Percentiles rank a stretch among this genome's conserved stretches.
These are phyloP conservation scores for Spergularia azorica DNA, from an alignment of 179 eudicot species.

Conservation along the genomic window DNA sequence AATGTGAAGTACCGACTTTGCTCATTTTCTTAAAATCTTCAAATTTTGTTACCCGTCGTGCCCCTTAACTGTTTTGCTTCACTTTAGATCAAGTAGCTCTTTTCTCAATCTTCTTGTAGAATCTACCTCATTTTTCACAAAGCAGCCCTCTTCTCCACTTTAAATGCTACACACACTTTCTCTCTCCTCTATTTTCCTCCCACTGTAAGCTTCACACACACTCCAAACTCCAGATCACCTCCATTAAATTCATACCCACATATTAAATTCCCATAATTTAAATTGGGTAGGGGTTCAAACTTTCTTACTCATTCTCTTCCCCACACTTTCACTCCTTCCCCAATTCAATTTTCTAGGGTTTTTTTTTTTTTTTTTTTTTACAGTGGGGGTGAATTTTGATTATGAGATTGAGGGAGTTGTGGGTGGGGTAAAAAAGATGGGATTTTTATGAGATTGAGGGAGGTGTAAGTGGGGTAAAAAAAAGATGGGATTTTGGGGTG, in stretches of 20 bases:
- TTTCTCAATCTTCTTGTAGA: no score
- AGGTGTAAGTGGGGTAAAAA: no score
- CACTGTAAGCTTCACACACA: background rate
- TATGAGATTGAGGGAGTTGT: background rate
- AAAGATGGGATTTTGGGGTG: constrained; percentile 10
- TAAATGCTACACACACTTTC: constrained; percentile 1
- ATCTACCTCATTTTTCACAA: background rate
- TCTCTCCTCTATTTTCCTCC: constrained; percentile 4
- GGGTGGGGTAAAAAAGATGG: no score
- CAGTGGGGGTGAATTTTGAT: background rate
- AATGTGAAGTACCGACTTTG: no score
- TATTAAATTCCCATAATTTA: background rate
- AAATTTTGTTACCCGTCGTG: no score
- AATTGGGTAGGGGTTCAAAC: constrained; percentile 5
- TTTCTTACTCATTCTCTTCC: background rate
- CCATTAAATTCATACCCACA: constrained; percentile 26
- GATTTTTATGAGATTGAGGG: no score
- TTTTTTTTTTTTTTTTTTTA: no score
- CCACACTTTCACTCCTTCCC: constrained; percentile 15
- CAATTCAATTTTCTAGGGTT: constrained; percentile 17
- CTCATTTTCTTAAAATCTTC: no score
- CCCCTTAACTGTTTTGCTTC: no score
- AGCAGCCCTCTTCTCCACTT: background rate
- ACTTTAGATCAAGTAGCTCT: no score
- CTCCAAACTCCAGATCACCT: constrained; percentile 19